Percentiles rank a stretch among this genome's conserved stretches.
Evolutionary conservation across 805 yeast species (phyloP).

Genomic region (Zygosaccharomyces lentus): DNA sequence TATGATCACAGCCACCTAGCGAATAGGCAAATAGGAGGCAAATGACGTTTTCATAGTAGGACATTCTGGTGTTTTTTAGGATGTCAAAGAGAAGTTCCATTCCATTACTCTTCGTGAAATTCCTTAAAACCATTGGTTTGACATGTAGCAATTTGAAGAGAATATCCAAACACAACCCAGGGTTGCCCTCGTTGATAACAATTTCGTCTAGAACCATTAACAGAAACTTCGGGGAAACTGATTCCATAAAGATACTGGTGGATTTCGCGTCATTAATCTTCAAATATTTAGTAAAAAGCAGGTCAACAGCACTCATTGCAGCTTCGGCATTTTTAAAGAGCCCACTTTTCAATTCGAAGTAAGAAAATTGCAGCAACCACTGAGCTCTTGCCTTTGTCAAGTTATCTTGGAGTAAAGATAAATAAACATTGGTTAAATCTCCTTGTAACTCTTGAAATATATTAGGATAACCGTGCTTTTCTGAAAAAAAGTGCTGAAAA

Average conservation of each 20-base stretch:
- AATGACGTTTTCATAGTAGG: constrained; percentile 39
- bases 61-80: constrained; percentile 36
- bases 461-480: constrained; percentile 36
- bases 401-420: constrained; percentile 42
- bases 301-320: constrained; percentile 32
- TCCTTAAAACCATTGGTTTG: constrained; percentile 44
- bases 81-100: constrained; percentile 42
- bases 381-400: constrained; percentile 53
- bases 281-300: constrained; percentile 36
- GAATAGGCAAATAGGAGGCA: constrained; percentile 43
- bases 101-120: constrained; percentile 49
- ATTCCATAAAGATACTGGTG: constrained; percentile 43
- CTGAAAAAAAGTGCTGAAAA: constrained; percentile 34
- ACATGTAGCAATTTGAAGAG: constrained; percentile 47
- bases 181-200: constrained; percentile 22
- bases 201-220: constrained; percentile 43
- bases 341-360: constrained; percentile 42
- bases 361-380: constrained; percentile 48
- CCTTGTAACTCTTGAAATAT: constrained; percentile 38
- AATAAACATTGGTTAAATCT: constrained; percentile 18
- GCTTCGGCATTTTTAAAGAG: constrained; percentile 27
- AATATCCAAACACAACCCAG: constrained; percentile 36
- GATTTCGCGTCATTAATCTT: constrained; percentile 42
- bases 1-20: constrained; percentile 11
- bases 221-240: constrained; percentile 65